phyloP scores from a whole-genome alignment of 306 rosid genomes.

The Adenanthera pavonina region DNA sequence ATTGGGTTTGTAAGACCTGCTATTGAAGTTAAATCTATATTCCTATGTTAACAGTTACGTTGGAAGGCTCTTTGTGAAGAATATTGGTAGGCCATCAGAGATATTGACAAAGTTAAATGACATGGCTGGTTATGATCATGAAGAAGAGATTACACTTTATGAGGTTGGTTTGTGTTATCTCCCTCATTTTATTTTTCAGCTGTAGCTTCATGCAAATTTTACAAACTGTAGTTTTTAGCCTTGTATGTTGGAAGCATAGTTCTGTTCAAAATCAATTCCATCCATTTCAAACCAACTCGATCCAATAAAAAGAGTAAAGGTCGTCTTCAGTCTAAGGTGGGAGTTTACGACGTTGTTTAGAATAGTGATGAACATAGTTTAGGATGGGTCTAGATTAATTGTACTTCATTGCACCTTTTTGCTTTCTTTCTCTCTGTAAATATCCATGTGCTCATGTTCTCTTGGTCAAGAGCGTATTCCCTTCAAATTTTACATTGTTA shows the following conservation, averaged over 20 bases:
- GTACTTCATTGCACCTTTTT: too few species aligned
- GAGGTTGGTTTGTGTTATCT: constrained; percentile 66
- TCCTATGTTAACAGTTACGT: constrained; percentile 60
- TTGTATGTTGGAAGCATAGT: constrained; percentile 15
- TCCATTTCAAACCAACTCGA: not conserved
- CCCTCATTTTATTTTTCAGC: not conserved
- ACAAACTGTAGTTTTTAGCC: constrained; percentile 9
- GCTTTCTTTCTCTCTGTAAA: too few species aligned
- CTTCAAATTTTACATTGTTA: too few species aligned
- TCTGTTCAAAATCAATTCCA: not conserved
- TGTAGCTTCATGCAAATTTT: constrained; percentile 7
- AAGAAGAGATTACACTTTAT: constrained; percentile 86
- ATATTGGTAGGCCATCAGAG: constrained; percentile 77
- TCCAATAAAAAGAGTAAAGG: not conserved
- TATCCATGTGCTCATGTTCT: too few species aligned
- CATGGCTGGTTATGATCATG: constrained; percentile 86
- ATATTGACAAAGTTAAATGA: constrained; percentile 72
- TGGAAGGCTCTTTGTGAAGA: constrained; percentile 87
- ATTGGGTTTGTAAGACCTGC: constrained; percentile 14
- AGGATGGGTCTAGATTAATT: too few species aligned
- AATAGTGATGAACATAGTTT: too few species aligned
- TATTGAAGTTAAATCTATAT: constrained; percentile 36
- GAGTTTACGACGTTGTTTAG: too few species aligned
- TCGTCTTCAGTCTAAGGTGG: too few species aligned
- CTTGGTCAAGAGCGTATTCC: too few species aligned